phyloP scores from a whole-genome alignment of 768 basidiomycete genomes.

The Tephrocybe sp. region DNA sequence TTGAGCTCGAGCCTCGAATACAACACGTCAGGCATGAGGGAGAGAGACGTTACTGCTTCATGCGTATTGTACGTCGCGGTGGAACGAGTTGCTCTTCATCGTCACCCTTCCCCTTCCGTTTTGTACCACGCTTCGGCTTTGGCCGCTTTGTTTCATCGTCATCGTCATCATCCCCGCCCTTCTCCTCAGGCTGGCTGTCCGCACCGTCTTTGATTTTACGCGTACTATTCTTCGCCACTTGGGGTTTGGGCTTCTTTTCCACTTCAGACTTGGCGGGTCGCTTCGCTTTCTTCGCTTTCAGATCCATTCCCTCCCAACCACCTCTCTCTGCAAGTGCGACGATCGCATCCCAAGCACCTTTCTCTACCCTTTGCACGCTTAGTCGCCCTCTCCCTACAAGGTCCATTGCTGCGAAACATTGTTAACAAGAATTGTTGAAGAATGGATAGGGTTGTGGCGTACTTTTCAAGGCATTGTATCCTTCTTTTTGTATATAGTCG shows the following conservation, averaged over 20 bases:
- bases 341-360: slow-evolving; percentile 66
- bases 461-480: slow-evolving; percentile 67
- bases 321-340: slow-evolving; percentile 63
- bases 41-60: slow-evolving; percentile 8
- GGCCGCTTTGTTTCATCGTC: slow-evolving; percentile 10
- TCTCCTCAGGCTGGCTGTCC: slow-evolving; percentile 12
- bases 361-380: slow-evolving; percentile 81
- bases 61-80: slow-evolving; percentile 6
- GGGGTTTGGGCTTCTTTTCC: slow-evolving; percentile 19
- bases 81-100: slow-evolving; percentile 5
- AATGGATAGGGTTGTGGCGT: slow-evolving; percentile 4
- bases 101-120: slow-evolving; percentile 11
- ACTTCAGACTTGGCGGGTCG: slow-evolving; percentile 17
- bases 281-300: slow-evolving; percentile 35
- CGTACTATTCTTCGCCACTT: slow-evolving; percentile 14
- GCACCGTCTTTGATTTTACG: slow-evolving; percentile 16
- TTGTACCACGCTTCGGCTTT: slow-evolving; percentile 15
- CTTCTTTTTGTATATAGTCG: slow-evolving; percentile 66
- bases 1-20: too few species aligned
- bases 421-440: neutral
- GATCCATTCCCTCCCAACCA: slow-evolving; percentile 68
- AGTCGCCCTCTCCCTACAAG: slow-evolving; percentile 79
- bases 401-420: slow-evolving; percentile 59
- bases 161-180: slow-evolving; percentile 16
- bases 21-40: too few species aligned